These are phyloP conservation scores for Trichomonas tenax DNA, from an alignment of 208 protist species.

Conservation along the genomic window DNA sequence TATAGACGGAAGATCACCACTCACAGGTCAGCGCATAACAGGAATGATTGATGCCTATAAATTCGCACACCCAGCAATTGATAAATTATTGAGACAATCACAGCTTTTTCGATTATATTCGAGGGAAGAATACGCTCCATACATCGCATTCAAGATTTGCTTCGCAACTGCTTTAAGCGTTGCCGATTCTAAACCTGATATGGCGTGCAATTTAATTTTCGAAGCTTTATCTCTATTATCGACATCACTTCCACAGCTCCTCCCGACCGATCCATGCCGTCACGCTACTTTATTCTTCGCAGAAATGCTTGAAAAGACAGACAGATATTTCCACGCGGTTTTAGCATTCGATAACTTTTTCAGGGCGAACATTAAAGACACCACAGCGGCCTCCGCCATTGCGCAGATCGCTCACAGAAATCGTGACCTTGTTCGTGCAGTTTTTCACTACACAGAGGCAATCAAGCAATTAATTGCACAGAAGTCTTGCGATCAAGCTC, in stretches of 20 bases:
- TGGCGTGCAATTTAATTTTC: neutral
- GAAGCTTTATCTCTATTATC: neutral
- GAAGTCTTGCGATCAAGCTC: neutral
- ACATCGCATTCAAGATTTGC: neutral
- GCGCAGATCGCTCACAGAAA: neutral
- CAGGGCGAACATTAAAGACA: neutral
- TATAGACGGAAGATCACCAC: neutral
- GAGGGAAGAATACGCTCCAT: neutral
- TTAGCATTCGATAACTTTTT: conserved; percentile 13
- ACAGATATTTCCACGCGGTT: neutral
- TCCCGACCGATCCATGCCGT: neutral
- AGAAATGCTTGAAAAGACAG: neutral
- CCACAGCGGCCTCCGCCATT: neutral
- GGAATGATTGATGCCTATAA: neutral
- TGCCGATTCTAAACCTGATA: neutral
- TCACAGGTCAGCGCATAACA: neutral
- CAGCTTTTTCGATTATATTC: neutral
- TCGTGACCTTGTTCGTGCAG: neutral
- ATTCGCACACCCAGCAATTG: neutral
- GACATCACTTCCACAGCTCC: neutral
- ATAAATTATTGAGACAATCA: neutral
- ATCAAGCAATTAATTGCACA: neutral
- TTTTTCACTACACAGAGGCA: neutral
- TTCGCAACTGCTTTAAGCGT: neutral
- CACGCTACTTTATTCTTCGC: neutral